Percentiles rank a stretch among this genome's conserved stretches.
Evolutionary conservation across 2,329 filamentous ascomycete genomes (phyloP).

Genomic region (Phialophora macrospora): DNA sequence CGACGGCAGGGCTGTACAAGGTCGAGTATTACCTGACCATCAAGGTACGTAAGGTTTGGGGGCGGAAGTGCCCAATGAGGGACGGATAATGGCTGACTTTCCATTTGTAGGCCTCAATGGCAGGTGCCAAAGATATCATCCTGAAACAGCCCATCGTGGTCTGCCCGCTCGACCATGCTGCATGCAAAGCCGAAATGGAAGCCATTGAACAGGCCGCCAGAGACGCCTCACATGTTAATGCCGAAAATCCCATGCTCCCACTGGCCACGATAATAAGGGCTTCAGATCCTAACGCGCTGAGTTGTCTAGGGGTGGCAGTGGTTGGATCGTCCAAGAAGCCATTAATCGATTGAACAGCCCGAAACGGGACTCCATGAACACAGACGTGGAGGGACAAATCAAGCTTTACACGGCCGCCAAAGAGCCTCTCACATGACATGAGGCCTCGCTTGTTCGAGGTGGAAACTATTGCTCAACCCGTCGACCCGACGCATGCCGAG

Average conservation of each 20-base stretch:
- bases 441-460: background rate
- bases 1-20: slow-evolving; percentile 91
- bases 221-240: slow-evolving; percentile 85
- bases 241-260: slow-evolving; percentile 90
- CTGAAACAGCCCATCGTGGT: slow-evolving; percentile 93
- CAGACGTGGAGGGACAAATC: background rate
- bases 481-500: background rate
- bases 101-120: slow-evolving; percentile 77
- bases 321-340: slow-evolving; percentile 67
- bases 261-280: slow-evolving; percentile 80
- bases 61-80: background rate
- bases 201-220: slow-evolving; percentile 95
- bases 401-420: slow-evolving; percentile 2
- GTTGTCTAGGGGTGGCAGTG: slow-evolving; percentile 65
- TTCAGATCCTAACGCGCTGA: slow-evolving; percentile 69
- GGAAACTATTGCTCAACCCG: background rate
- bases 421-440: background rate
- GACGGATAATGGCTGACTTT: slow-evolving; percentile 5
- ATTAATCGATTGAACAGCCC: slow-evolving; percentile 63
- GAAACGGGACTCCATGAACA: background rate
- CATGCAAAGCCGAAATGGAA: slow-evolving; percentile 98
- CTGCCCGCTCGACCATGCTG: slow-evolving; percentile 91
- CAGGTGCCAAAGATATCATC: slow-evolving; percentile 82
- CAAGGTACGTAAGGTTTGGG: slow-evolving; percentile 65
- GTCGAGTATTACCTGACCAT: slow-evolving; percentile 96